Evolutionary conservation across 2,329 filamentous ascomycete genomes (phyloP), one percentile per base, ranked within the genome.

Genomic region (Stachybotrys elegans): DNA sequence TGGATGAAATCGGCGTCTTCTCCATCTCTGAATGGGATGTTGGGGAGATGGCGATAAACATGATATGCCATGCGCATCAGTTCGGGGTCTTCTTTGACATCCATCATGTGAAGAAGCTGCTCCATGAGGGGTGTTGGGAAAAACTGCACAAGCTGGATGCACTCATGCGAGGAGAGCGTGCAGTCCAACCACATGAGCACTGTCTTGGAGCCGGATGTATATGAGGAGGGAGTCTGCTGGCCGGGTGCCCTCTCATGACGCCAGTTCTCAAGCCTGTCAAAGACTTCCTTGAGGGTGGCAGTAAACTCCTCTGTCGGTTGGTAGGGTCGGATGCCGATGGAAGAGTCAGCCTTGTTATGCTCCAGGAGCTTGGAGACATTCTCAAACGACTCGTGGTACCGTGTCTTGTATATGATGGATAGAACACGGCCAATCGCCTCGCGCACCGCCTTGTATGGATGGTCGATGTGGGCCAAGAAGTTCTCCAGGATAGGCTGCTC

Each of bases 41-140:
- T 98, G 13, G 93, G 90, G 14, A 98, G 72, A 59, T 98, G 92
- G 6, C 92, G 86, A 72, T 97, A 98, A 34, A 98, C 93, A 59
- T 95, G 90, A 61, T 97, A 98, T 0, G 93, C 92, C 8, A 96
- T 77, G 9, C 87, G 85, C 73, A 96, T 94, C 3, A 98, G 77
- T 65, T 98, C 94, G 0, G 89, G 90, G 57, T 98, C 93, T 65
- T 98, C 93, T 65, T 97, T 97, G 62, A 98, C 89, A 59, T 98
- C 93, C 92, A 98, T 98, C 93, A 98, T 98, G 71, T 98, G 91
- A 42, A 98, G 72, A 13, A 98, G 79, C 62, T 96, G 88, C 56
- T 93, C 88, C 63, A 95, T 93, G 59, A 97, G 92, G 0, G 86
- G 76, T 27, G 87, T 78, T 0, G 90, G 86, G 72, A 98, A 97